Evolutionary conservation across 352 stramenopile genomes (phyloP).

Genomic region (Pythium brassicae): DNA sequence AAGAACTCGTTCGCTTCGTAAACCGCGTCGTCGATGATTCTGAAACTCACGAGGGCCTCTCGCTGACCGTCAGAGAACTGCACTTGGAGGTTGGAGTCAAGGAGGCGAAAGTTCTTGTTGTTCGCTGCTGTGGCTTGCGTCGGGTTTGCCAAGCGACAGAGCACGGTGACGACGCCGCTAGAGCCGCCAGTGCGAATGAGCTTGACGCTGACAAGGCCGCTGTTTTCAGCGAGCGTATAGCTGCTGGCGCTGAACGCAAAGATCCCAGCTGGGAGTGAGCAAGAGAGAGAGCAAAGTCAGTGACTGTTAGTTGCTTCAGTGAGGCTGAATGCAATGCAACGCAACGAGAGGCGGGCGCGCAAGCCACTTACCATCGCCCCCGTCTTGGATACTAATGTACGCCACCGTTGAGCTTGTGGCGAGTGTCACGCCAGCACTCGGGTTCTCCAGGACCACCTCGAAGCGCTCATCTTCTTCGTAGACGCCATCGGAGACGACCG

Average conservation of each 20-base stretch:
- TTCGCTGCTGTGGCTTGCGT: constrained; percentile 44
- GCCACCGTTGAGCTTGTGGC: constrained; percentile 12
- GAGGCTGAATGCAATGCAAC: not conserved
- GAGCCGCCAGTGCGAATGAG: constrained; percentile 39
- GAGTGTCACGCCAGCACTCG: constrained; percentile 21
- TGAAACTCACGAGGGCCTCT: constrained; percentile 37
- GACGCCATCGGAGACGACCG: constrained; percentile 37
- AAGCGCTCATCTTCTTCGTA: constrained; percentile 48
- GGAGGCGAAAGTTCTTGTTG: constrained; percentile 59
- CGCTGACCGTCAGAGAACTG: constrained; percentile 46
- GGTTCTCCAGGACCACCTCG: constrained; percentile 26
- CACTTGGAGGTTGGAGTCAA: constrained; percentile 30
- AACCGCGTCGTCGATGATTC: constrained; percentile 51
- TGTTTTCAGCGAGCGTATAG: constrained; percentile 50
- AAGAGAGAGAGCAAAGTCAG: not conserved
- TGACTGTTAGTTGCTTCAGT: not conserved
- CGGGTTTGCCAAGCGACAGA: constrained; percentile 43
- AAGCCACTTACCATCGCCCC: constrained; percentile 35
- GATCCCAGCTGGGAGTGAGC: constrained; percentile 28
- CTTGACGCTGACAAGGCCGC: constrained; percentile 36
- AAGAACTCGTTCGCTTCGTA: constrained; percentile 71
- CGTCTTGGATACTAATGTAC: constrained; percentile 34
- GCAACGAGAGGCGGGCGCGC: no score
- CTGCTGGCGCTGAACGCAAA: constrained; percentile 52
- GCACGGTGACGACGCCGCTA: constrained; percentile 30